Base-by-base conservation (phyloP, 495 filamentous ascomycete genomes). In the Thermochaetoides thermophila region DNA sequence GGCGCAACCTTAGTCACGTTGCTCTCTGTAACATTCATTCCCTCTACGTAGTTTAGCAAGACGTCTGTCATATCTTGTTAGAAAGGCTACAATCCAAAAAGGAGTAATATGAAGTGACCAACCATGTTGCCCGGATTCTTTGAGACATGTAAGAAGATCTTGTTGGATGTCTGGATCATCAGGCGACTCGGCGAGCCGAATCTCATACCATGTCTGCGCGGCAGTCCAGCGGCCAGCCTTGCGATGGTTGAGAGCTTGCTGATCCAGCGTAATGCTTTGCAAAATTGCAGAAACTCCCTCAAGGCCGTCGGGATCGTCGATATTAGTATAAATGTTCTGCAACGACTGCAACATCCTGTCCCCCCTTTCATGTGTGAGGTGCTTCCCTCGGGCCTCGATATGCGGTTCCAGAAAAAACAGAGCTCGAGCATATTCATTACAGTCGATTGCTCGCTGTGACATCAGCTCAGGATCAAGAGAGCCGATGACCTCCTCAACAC, bases 211-310 rank as follows among this genome's bases (percentile, higher is more conserved):
- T 43, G 80, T 89, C 59, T 95, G 87, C 27, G 83, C 91, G 31
- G 89, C 84, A n/a, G 82, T 81, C 89, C 86, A 99, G 49, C 86
- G 69, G n/a, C 85, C 87, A 22, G 84, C 81, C 49, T 91, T 95
- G 22, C 77, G 72, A 51, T 96, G 85, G 42, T 86, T 84, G 32
- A 94, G 62, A 21, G 92, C 73, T 45, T 99, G 86, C 47, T 95
- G 86, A 28, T 94, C 81, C 33, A 93, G 71, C 37, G 85, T 76
- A 13, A 95, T 61, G 7, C 78, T 73, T 31, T 78, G 74, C 16
- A 95, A 55, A 48, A 89, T 75, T 4, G 79, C 73, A 7, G 87
- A 94, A 29, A 99, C 82, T 5, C 89, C 89, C 48, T 94, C 84
- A 26, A 99, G 78, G 1, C 91, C 86, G 53, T 99, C 89, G 1